Evolutionary conservation across 495 filamentous ascomycete species (phyloP).

Genomic region (Trichoderma asperelloides): DNA sequence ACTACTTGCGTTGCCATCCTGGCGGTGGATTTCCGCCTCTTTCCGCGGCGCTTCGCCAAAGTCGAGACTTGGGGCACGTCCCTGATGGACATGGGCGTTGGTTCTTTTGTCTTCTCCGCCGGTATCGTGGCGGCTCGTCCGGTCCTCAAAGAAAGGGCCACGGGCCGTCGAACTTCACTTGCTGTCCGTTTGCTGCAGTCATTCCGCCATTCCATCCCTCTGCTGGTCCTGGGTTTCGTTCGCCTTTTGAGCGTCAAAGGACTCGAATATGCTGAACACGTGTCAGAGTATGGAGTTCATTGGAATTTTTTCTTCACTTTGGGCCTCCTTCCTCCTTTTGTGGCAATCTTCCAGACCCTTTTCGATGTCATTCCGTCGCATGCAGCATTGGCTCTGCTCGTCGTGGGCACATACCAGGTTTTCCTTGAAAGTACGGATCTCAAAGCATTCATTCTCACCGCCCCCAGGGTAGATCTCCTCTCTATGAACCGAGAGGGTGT

Average conservation of each 20-base stretch:
- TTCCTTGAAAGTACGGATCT: slow-evolving; percentile 67
- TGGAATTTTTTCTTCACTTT: slow-evolving; percentile 99
- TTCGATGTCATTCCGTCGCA: slow-evolving; percentile 59
- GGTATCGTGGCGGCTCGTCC: slow-evolving; percentile 86
- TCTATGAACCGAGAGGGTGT: slow-evolving; percentile 90
- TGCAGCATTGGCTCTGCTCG: slow-evolving; percentile 56
- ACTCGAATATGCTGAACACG: slow-evolving; percentile 92
- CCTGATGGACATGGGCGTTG: slow-evolving; percentile 95
- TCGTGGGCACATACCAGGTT: slow-evolving; percentile 61
- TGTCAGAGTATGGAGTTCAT: slow-evolving; percentile 95
- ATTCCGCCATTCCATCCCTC: slow-evolving; percentile 69
- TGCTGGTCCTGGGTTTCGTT: slow-evolving; percentile 72
- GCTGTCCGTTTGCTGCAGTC: slow-evolving; percentile 49
- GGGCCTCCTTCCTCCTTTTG: slow-evolving; percentile 77
- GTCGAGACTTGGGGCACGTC: slow-evolving; percentile 98
- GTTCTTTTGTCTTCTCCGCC: slow-evolving; percentile 92
- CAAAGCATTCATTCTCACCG: slow-evolving; percentile 77
- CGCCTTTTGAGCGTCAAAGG: slow-evolving; percentile 86
- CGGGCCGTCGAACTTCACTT: slow-evolving; percentile 39
- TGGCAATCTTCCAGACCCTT: slow-evolving; percentile 71
- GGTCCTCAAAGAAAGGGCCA: slow-evolving; percentile 62
- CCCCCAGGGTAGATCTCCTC: slow-evolving; percentile 64
- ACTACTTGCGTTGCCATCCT: slow-evolving; percentile 86
- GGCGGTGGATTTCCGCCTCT: slow-evolving; percentile 91
- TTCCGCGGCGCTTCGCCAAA: slow-evolving; percentile 92